These are phyloP conservation scores for Globisporangium canariense DNA, from an alignment of 352 stramenopile species.

Conservation along the genomic window DNA sequence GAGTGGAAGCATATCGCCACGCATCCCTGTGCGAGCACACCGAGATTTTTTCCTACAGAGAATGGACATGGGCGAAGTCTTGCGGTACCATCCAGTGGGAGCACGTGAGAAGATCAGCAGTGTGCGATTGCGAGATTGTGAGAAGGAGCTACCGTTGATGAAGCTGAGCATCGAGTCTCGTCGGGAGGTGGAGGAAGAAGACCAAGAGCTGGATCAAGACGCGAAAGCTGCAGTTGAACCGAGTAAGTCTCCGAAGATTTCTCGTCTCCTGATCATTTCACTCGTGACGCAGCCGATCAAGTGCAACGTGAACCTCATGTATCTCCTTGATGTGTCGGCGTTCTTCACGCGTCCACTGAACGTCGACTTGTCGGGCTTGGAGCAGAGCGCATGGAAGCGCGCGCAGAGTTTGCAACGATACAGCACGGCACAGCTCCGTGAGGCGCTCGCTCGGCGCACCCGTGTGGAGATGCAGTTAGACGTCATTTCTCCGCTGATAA, in stretches of 20 bases:
- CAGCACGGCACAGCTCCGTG: slow-evolving; percentile 67
- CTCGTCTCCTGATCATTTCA: slow-evolving; percentile 44
- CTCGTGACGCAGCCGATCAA: slow-evolving; percentile 81
- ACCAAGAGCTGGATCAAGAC: slow-evolving; percentile 20
- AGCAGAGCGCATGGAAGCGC: slow-evolving; percentile 68
- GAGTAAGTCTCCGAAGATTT: slow-evolving; percentile 1
- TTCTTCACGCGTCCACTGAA: slow-evolving; percentile 74
- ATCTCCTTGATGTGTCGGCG: slow-evolving; percentile 56
- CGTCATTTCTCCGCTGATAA: slow-evolving; percentile 79
- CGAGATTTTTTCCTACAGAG: slow-evolving; percentile 65
- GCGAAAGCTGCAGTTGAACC: slow-evolving; percentile 5
- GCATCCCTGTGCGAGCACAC: neutral
- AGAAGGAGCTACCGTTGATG: slow-evolving; percentile 64
- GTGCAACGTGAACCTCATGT: slow-evolving; percentile 74
- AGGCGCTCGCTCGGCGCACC: slow-evolving; percentile 63
- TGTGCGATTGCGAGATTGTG: slow-evolving; percentile 62
- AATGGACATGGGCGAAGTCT: slow-evolving; percentile 71
- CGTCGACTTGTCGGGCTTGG: slow-evolving; percentile 71
- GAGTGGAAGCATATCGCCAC: neutral
- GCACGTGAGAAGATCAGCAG: slow-evolving; percentile 71
- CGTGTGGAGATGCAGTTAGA: slow-evolving; percentile 74
- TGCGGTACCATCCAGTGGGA: slow-evolving; percentile 57
- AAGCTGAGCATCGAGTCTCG: slow-evolving; percentile 57
- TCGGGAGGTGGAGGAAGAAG: slow-evolving; percentile 14
- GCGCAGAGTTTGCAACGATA: slow-evolving; percentile 76